A percentile compares a stretch with the other conserved stretches of the same genome.
These are phyloP conservation scores for Syzygium oleosum DNA, from an alignment of 345 rosid species.

Conservation along the genomic window DNA sequence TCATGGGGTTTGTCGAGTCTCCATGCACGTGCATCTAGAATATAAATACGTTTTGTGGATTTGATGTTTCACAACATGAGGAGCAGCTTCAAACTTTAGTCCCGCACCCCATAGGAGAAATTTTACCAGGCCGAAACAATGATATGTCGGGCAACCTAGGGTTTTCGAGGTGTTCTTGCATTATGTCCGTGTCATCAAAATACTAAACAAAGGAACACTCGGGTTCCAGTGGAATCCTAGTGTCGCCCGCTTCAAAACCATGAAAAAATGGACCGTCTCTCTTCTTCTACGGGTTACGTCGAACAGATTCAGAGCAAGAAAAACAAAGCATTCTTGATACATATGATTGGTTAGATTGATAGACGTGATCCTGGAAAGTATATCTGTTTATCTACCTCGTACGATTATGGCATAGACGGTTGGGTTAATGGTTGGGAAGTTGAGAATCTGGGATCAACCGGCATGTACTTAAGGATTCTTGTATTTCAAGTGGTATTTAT, in stretches of 20 bases:
- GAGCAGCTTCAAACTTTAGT: background rate
- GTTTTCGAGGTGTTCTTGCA: background rate
- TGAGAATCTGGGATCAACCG: background rate
- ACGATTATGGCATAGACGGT: background rate
- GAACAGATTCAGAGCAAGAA: background rate
- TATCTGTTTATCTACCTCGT: background rate
- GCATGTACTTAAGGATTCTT: background rate
- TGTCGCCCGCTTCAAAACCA: background rate
- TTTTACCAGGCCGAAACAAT: background rate
- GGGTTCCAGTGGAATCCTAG: background rate
- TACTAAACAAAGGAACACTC: background rate
- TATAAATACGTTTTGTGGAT: background rate
- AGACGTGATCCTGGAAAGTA: background rate
- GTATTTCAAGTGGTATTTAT: background rate
- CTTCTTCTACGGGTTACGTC: background rate
- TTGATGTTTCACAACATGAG: background rate
- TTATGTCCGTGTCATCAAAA: background rate
- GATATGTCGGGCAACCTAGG: background rate
- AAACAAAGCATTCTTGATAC: background rate
- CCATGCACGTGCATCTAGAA: background rate
- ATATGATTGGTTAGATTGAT: background rate
- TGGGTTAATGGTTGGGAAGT: background rate
- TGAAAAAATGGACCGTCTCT: background rate
- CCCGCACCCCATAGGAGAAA: background rate
- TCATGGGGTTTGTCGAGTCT: background rate